Conservation (phyloP, 2,329 filamentous ascomycete genomes). For the Epichloe typhina region DNA sequence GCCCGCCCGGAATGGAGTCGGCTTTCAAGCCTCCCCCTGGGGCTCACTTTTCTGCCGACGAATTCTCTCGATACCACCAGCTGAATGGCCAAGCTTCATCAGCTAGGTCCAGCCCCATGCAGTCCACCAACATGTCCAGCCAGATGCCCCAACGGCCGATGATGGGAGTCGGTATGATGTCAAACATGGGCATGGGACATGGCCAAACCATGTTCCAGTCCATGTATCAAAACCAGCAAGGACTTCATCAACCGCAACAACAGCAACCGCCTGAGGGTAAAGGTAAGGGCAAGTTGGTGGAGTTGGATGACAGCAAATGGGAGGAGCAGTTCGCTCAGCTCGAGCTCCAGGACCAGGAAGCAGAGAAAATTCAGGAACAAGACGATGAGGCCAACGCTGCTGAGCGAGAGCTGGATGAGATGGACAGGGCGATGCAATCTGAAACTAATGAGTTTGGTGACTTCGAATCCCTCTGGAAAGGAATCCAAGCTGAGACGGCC, state of each 20-base stretch:
- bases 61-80: conserved; percentile 80
- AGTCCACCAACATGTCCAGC: conserved; percentile 33
- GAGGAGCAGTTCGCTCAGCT: conserved; percentile 91
- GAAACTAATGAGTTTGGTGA: conserved; percentile 69
- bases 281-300: conserved; percentile 86
- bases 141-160: conserved; percentile 42
- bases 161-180: conserved; percentile 39
- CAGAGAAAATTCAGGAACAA: conserved; percentile 31
- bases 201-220: conserved; percentile 39
- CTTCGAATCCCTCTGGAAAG: conserved; percentile 82
- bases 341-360: conserved; percentile 48
- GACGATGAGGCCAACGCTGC: conserved; percentile 55
- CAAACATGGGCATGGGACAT: conserved; percentile 38
- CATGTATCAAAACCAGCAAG: conserved; percentile 33
- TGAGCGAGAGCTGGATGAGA: conserved; percentile 74
- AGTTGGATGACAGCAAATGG: conserved; percentile 89
- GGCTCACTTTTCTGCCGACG: conserved; percentile 61
- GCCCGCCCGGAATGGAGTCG: conserved; percentile 58
- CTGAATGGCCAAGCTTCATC: conserved; percentile 43
- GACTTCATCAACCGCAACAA: conserved; percentile 28
- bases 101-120: conserved; percentile 44
- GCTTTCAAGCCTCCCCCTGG: conserved; percentile 46
- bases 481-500: conserved; percentile 65
- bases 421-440: conserved; percentile 57
- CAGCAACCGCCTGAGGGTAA: conserved; percentile 42